Base-by-base conservation (phyloP, 352 stramenopile species). In the Phytophthora europaea region DNA sequence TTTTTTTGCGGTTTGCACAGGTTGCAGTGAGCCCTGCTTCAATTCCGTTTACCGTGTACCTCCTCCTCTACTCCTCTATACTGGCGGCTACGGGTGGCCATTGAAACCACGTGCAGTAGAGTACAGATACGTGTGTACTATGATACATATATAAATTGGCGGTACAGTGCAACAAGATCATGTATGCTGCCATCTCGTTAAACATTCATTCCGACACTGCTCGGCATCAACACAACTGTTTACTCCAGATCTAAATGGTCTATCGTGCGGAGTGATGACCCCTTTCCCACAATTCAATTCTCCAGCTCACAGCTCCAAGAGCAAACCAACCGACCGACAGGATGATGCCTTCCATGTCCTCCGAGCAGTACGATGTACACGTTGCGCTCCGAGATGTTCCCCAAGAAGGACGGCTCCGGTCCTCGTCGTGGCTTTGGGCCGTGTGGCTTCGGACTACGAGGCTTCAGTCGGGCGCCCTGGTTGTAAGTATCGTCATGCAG, bases 331-430 rank as follows among this genome's bases (percentile, higher is more conserved):
- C 15, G 6, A 50, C 16, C 18, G n/a, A 9, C 43, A 50, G 43
- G 18, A 23, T 26, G 20, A 52, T 31, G 45, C 8, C 45, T 52
- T 26, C 45, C n/a, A 23, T 4, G 50, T 55, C 28, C 26, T 31
- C 47, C 10, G 61, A 59, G n/a, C 34, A 68, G n/a, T 61, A 61
- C 61, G 36, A 61, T 67, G 34, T 22, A 54, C 22, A 67, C 61
- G 22, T 16, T 67, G 31, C 61, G 61, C 34, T 61, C 61, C 23
- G 61, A 67, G 36, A 57, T 64, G 57, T 64, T 54, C 16, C 28
- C 20, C 18, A 47, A 43, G 33, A 28, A 23, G 16, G 31, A 12
- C n/a, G 31, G 20, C 34, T 33, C n/a, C 5, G 22, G 54, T 10
- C 28, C 28, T 13, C 55, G 34, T 48, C 18, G 55, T 31, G 55